Percentiles rank a stretch among this genome's conserved stretches.
Evolutionary conservation across 176 grass and related monocot genomes (phyloP).

Genomic region (Ensete ventricosum): DNA sequence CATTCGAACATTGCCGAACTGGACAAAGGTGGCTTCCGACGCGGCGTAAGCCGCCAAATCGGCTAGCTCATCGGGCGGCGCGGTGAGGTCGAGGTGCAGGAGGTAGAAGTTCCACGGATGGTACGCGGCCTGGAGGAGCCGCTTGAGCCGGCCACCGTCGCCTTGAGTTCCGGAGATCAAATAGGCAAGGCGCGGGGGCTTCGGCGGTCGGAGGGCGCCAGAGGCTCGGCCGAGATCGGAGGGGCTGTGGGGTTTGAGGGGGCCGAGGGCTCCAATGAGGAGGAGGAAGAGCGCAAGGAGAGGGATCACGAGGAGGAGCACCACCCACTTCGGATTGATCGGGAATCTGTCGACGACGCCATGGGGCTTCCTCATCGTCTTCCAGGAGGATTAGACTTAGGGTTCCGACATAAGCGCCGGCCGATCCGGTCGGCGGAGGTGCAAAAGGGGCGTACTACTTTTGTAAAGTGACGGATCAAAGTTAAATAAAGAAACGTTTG

Average conservation of each 20-base stretch:
- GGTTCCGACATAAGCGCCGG: slow-evolving; percentile 41
- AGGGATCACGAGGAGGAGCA: slow-evolving; percentile 52
- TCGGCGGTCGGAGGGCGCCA: slow-evolving; percentile 1
- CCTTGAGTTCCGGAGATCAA: slow-evolving; percentile 56
- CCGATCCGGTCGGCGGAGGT: not conserved
- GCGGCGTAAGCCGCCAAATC: slow-evolving; percentile 65
- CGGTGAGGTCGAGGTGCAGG: slow-evolving; percentile 39
- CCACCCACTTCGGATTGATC: slow-evolving; percentile 26
- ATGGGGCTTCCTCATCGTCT: slow-evolving; percentile 64
- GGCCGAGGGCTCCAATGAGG: slow-evolving; percentile 36
- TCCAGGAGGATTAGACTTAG: slow-evolving; percentile 7
- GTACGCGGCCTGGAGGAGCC: slow-evolving; percentile 68
- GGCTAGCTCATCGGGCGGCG: slow-evolving; percentile 41
- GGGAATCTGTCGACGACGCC: slow-evolving; percentile 22
- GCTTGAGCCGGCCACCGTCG: slow-evolving; percentile 56
- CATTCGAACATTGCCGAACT: slow-evolving; percentile 63
- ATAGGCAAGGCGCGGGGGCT: slow-evolving; percentile 67
- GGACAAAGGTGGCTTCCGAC: slow-evolving; percentile 37
- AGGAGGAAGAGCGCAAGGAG: slow-evolving; percentile 46
- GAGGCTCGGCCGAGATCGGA: not conserved
- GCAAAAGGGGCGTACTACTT: not conserved
- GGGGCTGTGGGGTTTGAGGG: not conserved
- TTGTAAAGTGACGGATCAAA: too few relatives aligned
- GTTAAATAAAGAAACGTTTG: not conserved
- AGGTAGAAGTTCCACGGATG: slow-evolving; percentile 95